Conservation (phyloP, 108 stramenopile species). For the Fragilariopsis cylindrus region DNA sequence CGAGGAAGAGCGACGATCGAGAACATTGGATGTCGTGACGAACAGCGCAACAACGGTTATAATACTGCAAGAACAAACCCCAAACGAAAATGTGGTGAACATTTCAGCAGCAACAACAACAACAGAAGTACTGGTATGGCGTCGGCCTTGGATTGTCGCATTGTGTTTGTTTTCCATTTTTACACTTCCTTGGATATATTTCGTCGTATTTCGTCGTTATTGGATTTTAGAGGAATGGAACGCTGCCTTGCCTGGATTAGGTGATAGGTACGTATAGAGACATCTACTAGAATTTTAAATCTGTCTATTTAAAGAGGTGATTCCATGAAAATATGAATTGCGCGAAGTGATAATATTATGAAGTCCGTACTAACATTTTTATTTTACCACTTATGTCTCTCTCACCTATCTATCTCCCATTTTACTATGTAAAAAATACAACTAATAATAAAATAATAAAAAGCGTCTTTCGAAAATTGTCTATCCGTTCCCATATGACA, state of each 20-base stretch:
- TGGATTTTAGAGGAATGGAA: slow-evolving; percentile 30
- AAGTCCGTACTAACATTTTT: too few species aligned
- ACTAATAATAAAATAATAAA: too few species aligned
- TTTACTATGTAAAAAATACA: too few species aligned
- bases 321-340: too few species aligned
- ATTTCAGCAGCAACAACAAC: background rate
- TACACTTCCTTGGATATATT: slow-evolving; percentile 27
- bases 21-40: too few species aligned
- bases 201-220: slow-evolving; percentile 32
- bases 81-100: background rate
- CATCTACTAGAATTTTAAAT: too few species aligned
- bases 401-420: too few species aligned
- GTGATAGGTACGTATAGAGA: slow-evolving; percentile 1
- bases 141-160: slow-evolving; percentile 37
- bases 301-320: too few species aligned
- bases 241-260: slow-evolving; percentile 41
- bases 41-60: too few species aligned
- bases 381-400: too few species aligned
- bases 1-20: too few species aligned
- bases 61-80: background rate
- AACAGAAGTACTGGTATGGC: slow-evolving; percentile 14
- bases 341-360: too few species aligned
- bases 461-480: slow-evolving; percentile 26
- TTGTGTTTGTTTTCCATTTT: slow-evolving; percentile 31
- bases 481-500: slow-evolving; percentile 43